Percentiles rank a stretch among this genome's conserved stretches.
Evolutionary conservation across 2,329 filamentous ascomycete genomes (phyloP).

Genomic region (Colletotrichum graminicola): DNA sequence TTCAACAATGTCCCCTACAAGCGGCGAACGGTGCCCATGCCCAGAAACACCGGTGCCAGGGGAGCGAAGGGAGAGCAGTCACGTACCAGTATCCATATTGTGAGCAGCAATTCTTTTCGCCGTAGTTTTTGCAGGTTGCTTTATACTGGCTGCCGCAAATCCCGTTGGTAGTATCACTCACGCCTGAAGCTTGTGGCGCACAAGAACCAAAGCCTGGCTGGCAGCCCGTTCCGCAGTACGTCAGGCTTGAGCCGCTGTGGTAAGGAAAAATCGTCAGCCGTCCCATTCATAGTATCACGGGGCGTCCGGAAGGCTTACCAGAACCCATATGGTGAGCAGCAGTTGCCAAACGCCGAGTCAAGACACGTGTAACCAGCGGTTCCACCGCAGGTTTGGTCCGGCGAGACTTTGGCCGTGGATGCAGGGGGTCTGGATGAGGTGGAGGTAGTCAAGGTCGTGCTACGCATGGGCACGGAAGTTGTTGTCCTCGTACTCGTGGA

Average conservation of each 20-base stretch:
- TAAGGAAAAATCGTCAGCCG: constrained; percentile 27
- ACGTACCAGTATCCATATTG: constrained; percentile 53
- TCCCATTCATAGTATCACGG: not conserved
- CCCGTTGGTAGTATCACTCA: constrained; percentile 52
- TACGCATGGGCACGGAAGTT: not conserved
- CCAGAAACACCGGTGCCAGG: not conserved
- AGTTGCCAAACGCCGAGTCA: constrained; percentile 52
- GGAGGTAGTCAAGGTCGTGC: not conserved
- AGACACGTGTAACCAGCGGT: constrained; percentile 52
- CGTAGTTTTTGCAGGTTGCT: constrained; percentile 51
- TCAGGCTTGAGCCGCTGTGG: constrained; percentile 49
- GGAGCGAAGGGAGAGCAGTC: not conserved
- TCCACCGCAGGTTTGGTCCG: constrained; percentile 54
- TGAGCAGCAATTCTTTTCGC: constrained; percentile 53
- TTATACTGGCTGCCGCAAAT: constrained; percentile 50
- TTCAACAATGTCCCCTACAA: not conserved
- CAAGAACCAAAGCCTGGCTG: constrained; percentile 53
- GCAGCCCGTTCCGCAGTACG: constrained; percentile 56
- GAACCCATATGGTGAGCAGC: constrained; percentile 57
- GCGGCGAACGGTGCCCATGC: not conserved
- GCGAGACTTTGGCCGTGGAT: constrained; percentile 46
- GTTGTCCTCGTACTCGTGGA: constrained; percentile 36
- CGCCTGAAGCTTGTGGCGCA: constrained; percentile 42
- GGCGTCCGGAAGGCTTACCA: constrained; percentile 49
- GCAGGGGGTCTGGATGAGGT: constrained; percentile 3